phyloP scores from a whole-genome alignment of 148 eudicot genomes.

The Cornus kousa region DNA sequence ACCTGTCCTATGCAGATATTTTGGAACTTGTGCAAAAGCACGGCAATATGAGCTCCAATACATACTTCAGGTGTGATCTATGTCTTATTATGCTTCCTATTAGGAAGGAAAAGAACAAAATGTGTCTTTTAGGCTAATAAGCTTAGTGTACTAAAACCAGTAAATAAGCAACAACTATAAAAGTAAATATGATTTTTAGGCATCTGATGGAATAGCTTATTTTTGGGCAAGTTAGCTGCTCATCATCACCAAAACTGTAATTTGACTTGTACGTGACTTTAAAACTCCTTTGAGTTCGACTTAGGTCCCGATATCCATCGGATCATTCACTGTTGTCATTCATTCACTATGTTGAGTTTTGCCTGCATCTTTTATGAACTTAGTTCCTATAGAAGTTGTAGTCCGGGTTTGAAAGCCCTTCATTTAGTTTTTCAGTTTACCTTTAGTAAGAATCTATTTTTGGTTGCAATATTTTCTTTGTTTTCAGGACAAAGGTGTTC shows the following conservation, averaged over 20 bases:
- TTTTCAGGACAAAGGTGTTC: constrained; percentile 81
- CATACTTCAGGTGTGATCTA: constrained; percentile 73
- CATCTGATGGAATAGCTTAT: not conserved
- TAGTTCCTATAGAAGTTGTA: not conserved
- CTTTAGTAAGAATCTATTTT: not conserved
- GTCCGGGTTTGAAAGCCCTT: not conserved
- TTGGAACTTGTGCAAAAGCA: constrained; percentile 57
- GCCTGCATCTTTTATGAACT: not conserved
- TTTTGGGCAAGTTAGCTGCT: not conserved
- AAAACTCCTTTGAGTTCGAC: not conserved
- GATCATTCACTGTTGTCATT: not conserved
- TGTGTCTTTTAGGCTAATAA: not conserved
- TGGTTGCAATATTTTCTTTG: constrained; percentile 6
- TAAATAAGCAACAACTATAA: not conserved
- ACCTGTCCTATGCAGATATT: constrained; percentile 56
- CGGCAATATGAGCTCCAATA: constrained; percentile 90
- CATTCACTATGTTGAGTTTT: not conserved
- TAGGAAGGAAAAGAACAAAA: constrained; percentile 1
- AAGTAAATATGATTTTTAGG: not conserved
- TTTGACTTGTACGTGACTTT: too few relatives aligned
- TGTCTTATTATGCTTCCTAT: not conserved
- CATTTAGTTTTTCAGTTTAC: not conserved
- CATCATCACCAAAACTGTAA: not conserved
- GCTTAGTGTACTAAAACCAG: not conserved
- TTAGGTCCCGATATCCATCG: not conserved